A percentile compares a stretch with the other conserved stretches of the same genome.
Evolutionary conservation across 2,329 filamentous ascomycete species (phyloP).

Genomic region (Exophiala calicioides): DNA sequence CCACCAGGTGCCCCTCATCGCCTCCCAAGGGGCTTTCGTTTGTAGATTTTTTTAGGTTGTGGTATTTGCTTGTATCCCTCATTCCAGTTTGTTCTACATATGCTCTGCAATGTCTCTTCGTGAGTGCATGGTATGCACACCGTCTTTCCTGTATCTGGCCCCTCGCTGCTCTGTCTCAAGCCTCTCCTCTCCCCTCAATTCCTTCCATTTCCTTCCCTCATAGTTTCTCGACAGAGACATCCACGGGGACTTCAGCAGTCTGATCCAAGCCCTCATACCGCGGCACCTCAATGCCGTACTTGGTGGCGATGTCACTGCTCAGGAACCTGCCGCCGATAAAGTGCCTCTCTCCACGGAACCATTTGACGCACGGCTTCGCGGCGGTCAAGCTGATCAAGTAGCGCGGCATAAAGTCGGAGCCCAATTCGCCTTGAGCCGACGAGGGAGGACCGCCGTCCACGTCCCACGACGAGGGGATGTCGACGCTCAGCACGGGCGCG

Average conservation of each 20-base stretch:
- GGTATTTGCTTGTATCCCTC: too few species aligned
- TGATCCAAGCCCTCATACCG: conserved; percentile 85
- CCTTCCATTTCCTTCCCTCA: conserved; percentile 5
- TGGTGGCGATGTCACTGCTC: conserved; percentile 72
- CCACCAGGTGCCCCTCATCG: too few species aligned
- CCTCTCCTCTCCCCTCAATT: neutral
- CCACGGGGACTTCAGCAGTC: conserved; percentile 65
- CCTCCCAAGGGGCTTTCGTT: too few species aligned
- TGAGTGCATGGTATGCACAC: too few species aligned
- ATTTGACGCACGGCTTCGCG: conserved; percentile 83
- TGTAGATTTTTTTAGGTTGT: too few species aligned
- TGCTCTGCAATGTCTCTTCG: too few species aligned
- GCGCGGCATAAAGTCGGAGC: conserved; percentile 76
- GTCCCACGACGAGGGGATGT: conserved; percentile 92
- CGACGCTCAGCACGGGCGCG: conserved; percentile 81
- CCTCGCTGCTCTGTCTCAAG: conserved; percentile 64
- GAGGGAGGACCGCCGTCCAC: conserved; percentile 88
- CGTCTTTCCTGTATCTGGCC: too few species aligned
- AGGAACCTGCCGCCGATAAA: conserved; percentile 93
- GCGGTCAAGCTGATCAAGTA: conserved; percentile 87
- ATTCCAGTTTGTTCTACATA: too few species aligned
- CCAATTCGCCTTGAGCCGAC: conserved; percentile 68
- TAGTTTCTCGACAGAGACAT: conserved; percentile 29
- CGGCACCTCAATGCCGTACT: conserved; percentile 82
- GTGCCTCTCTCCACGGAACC: conserved; percentile 77